These are phyloP conservation scores for Arabidopsis suecica DNA, from an alignment of 345 rosid genomes.

Conservation along the genomic window DNA sequence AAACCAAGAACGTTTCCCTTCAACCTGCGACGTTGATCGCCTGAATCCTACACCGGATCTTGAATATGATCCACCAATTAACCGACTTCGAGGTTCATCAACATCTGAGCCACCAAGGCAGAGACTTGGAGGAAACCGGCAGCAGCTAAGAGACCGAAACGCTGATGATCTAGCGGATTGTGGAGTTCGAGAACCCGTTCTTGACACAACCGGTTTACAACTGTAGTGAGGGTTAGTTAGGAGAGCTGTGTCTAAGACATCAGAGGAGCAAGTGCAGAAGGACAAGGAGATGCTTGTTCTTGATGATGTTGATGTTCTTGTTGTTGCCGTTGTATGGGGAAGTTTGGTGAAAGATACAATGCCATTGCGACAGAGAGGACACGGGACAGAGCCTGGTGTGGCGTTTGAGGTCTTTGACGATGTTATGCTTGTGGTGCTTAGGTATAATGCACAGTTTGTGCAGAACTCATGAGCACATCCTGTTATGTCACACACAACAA, in stretches of 20 bases:
- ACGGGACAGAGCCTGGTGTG: conserved; percentile 80
- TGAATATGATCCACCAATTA: conserved; percentile 53
- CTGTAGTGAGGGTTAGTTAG: conserved; percentile 57
- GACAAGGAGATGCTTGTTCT: conserved; percentile 76
- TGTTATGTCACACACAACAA: conserved; percentile 45
- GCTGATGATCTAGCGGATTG: conserved; percentile 62
- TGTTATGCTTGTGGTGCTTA: conserved; percentile 72
- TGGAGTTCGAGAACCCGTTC: conserved; percentile 47
- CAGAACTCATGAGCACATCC: conserved; percentile 95
- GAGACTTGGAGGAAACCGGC: conserved; percentile 71
- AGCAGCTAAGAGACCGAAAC: conserved; percentile 75
- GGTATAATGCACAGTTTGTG: conserved; percentile 81
- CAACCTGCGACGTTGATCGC: conserved; percentile 52
- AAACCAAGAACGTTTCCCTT: conserved; percentile 74
- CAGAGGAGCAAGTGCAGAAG: conserved; percentile 77
- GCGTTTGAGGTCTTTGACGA: conserved; percentile 53
- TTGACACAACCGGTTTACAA: conserved; percentile 68
- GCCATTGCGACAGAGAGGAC: conserved; percentile 92
- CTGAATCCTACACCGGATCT: conserved; percentile 57
- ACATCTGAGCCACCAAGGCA: conserved; percentile 73
- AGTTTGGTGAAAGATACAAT: conserved; percentile 80
- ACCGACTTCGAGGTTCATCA: conserved; percentile 51
- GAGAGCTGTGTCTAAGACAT: conserved; percentile 59
- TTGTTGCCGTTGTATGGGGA: conserved; percentile 44
- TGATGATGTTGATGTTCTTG: conserved; percentile 41